A percentile compares a stretch with the other conserved stretches of the same genome.
Evolutionary conservation across 768 basidiomycete genomes (phyloP).

Genomic region (Leccinum ochraceum): DNA sequence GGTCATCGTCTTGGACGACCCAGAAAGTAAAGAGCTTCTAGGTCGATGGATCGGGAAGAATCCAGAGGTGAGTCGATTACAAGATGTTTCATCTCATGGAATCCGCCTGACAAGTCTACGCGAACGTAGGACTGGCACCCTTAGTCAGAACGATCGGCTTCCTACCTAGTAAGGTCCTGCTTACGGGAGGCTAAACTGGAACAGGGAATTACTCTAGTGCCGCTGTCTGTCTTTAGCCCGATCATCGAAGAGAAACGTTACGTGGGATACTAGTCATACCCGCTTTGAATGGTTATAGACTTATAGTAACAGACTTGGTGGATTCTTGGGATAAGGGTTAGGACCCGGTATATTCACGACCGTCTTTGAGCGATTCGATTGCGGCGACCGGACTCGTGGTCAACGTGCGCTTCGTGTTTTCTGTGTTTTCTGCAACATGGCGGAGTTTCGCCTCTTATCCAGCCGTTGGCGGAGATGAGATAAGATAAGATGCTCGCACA

Average conservation of each 20-base stretch:
- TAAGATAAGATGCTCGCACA: slow-evolving; percentile 12
- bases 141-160: not conserved
- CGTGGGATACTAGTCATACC: slow-evolving; percentile 29
- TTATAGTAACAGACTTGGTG: slow-evolving; percentile 58
- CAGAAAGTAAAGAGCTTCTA: slow-evolving; percentile 57
- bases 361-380: slow-evolving; percentile 92
- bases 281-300: slow-evolving; percentile 37
- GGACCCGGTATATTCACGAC: slow-evolving; percentile 73
- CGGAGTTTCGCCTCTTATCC: slow-evolving; percentile 87
- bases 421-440: slow-evolving; percentile 78
- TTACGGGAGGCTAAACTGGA: slow-evolving; percentile 41
- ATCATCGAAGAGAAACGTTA: not conserved
- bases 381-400: slow-evolving; percentile 84
- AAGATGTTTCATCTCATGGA: not conserved
- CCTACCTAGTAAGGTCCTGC: not conserved
- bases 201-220: slow-evolving; percentile 40
- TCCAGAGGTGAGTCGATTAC: slow-evolving; percentile 44
- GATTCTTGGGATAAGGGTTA: slow-evolving; percentile 55
- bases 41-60: slow-evolving; percentile 52
- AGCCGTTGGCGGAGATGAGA: slow-evolving; percentile 23
- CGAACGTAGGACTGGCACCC: not conserved
- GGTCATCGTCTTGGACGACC: slow-evolving; percentile 47
- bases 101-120: not conserved
- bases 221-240: slow-evolving; percentile 3
- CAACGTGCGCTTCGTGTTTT: slow-evolving; percentile 80